These are phyloP conservation scores for Hymenochaete sp. DNA, from an alignment of 1,284 basidiomycete genomes.

Conservation along the genomic window DNA sequence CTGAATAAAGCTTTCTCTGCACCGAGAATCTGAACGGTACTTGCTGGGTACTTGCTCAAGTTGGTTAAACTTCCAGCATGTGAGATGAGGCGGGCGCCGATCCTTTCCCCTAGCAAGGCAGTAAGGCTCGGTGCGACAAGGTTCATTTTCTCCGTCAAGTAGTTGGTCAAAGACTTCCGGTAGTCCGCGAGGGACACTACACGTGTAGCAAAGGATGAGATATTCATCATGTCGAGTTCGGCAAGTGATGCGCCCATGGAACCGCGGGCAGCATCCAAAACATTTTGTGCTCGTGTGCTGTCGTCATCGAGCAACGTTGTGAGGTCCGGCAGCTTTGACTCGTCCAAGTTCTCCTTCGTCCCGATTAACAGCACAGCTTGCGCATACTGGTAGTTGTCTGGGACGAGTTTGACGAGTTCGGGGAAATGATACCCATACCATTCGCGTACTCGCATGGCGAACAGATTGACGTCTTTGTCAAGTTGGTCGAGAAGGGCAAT, in stretches of 20 bases:
- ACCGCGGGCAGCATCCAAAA: slow-evolving; percentile 88
- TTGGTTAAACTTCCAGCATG: slow-evolving; percentile 98
- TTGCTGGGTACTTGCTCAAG: slow-evolving; percentile 96
- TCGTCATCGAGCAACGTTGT: slow-evolving; percentile 83
- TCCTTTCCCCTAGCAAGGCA: slow-evolving; percentile 90
- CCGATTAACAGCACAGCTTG: slow-evolving; percentile 82
- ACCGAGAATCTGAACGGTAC: slow-evolving; percentile 96
- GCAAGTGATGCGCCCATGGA: slow-evolving; percentile 94
- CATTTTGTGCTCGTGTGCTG: slow-evolving; percentile 81
- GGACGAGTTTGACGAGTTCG: slow-evolving; percentile 89
- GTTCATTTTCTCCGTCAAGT: slow-evolving; percentile 97
- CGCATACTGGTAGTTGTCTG: slow-evolving; percentile 97
- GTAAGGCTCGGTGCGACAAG: slow-evolving; percentile 93
- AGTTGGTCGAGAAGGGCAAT: slow-evolving; percentile 98
- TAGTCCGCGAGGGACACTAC: slow-evolving; percentile 92
- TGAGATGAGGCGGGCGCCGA: slow-evolving; percentile 91
- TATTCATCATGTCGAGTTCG: slow-evolving; percentile 95
- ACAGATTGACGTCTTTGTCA: slow-evolving; percentile 99
- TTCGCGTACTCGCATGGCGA: slow-evolving; percentile 96
- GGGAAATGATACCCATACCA: slow-evolving; percentile 99
- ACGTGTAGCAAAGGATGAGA: slow-evolving; percentile 84
- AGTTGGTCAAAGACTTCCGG: slow-evolving; percentile 84
- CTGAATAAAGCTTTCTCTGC: slow-evolving; percentile 98
- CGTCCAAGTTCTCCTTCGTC: slow-evolving; percentile 73
- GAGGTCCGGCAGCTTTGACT: slow-evolving; percentile 76